These are phyloP conservation scores for Mortierella claussenii DNA, from an alignment of 192 early-diverging fungal genomes.

Conservation along the genomic window DNA sequence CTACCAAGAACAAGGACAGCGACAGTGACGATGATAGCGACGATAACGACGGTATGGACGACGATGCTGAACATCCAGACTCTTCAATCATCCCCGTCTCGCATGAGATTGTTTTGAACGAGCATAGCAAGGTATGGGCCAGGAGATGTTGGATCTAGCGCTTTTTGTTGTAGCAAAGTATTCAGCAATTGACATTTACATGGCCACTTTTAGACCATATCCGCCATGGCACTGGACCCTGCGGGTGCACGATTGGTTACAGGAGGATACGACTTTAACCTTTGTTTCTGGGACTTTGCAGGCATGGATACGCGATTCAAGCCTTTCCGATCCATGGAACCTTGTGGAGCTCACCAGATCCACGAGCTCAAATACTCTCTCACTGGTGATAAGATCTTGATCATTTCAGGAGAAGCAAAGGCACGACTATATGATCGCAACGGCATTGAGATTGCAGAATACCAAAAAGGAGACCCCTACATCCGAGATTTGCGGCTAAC, in stretches of 20 bases:
- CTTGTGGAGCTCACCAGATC: conserved; percentile 83
- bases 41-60: conserved; percentile 53
- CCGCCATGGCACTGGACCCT: conserved; percentile 85
- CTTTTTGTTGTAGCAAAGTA: conserved; percentile 69
- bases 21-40: conserved; percentile 30
- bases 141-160: not conserved
- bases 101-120: conserved; percentile 71
- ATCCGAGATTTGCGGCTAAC: conserved; percentile 80
- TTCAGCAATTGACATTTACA: not conserved
- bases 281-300: conserved; percentile 95
- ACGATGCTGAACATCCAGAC: conserved; percentile 48
- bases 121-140: conserved; percentile 68
- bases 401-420: conserved; percentile 78
- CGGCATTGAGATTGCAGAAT: conserved; percentile 78
- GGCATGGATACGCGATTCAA: conserved; percentile 82
- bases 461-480: conserved; percentile 93
- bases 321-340: conserved; percentile 84
- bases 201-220: conserved; percentile 66
- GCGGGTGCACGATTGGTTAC: conserved; percentile 80
- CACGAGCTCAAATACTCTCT: conserved; percentile 82
- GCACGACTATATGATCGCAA: conserved; percentile 84
- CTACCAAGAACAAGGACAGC: conserved; percentile 1
- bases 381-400: conserved; percentile 80
- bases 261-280: conserved; percentile 82
- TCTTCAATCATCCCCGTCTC: conserved; percentile 68